Evolutionary conservation across 2,329 filamentous ascomycete genomes (phyloP).

Genomic region (Fusarium lyarnte): DNA sequence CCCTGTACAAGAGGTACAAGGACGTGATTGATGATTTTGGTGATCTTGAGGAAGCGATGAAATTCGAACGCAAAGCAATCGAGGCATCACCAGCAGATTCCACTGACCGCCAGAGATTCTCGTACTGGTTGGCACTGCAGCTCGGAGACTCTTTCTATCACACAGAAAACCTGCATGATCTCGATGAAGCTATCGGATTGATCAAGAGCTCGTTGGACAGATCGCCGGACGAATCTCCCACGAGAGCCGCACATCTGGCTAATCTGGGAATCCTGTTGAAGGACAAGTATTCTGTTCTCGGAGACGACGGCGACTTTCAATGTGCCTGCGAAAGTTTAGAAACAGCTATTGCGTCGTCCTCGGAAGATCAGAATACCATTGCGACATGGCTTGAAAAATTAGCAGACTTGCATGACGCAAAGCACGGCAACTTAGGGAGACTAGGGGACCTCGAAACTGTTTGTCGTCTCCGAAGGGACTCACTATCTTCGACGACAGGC

Average conservation of each 20-base stretch:
- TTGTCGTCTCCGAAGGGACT: neutral
- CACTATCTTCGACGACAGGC: neutral
- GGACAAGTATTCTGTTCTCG: neutral
- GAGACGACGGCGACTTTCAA: neutral
- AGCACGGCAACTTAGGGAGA: neutral
- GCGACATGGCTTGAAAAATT: neutral
- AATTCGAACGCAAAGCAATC: neutral
- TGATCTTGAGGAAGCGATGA: neutral
- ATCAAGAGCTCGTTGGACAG: neutral
- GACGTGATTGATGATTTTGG: fast-evolving
- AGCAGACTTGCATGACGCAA: neutral
- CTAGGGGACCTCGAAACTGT: neutral
- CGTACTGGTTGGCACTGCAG: neutral
- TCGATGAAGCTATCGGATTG: neutral
- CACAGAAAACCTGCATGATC: neutral
- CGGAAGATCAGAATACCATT: neutral
- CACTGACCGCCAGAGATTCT: neutral
- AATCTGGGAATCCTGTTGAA: neutral
- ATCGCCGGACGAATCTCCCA: fast-evolving
- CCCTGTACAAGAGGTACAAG: neutral
- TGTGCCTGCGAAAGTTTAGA: neutral
- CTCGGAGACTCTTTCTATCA: neutral
- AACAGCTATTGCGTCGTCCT: neutral
- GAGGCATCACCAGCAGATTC: neutral
- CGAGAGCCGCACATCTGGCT: fast-evolving